Evolutionary conservation across 2,329 filamentous ascomycete species (phyloP).

Genomic region (Cercospora berteroae): DNA sequence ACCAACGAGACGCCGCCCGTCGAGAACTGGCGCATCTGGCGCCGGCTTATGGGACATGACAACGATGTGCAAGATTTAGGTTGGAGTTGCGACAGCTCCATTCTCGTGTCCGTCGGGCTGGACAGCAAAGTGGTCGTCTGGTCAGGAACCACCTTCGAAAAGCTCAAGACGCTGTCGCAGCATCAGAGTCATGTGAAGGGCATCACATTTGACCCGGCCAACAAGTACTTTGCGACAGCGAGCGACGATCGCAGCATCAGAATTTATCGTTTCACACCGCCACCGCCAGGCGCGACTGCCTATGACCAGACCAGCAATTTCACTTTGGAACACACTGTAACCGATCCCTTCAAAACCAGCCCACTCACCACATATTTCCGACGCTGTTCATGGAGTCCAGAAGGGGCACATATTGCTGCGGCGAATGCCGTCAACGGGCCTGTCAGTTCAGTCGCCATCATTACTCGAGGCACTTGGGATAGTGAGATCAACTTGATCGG

Average conservation of each 20-base stretch:
- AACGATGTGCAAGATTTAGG: slow-evolving; percentile 98
- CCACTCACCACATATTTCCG: slow-evolving; percentile 96
- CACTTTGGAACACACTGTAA: slow-evolving; percentile 87
- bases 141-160: slow-evolving; percentile 98
- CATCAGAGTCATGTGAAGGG: slow-evolving; percentile 99
- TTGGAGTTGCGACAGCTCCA: slow-evolving; percentile 94
- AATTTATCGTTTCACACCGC: slow-evolving; percentile 91
- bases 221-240: slow-evolving; percentile 98
- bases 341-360: slow-evolving; percentile 80
- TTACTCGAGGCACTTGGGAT: slow-evolving; percentile 88
- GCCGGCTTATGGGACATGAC: slow-evolving; percentile 90
- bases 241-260: slow-evolving; percentile 97
- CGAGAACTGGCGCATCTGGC: slow-evolving; percentile 97
- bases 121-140: slow-evolving; percentile 98
- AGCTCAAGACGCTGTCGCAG: slow-evolving; percentile 86
- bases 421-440: slow-evolving; percentile 97
- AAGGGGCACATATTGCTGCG: slow-evolving; percentile 94
- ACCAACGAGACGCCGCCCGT: slow-evolving; percentile 84
- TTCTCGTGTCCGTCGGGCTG: slow-evolving; percentile 90
- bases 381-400: slow-evolving; percentile 94
- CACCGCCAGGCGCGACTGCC: slow-evolving; percentile 83
- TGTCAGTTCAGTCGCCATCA: slow-evolving; percentile 94
- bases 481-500: slow-evolving; percentile 96
- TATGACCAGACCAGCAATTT: slow-evolving; percentile 98
- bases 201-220: slow-evolving; percentile 96